Conservation (phyloP, 352 stramenopile species). For the Pythium aquatile region DNA sequence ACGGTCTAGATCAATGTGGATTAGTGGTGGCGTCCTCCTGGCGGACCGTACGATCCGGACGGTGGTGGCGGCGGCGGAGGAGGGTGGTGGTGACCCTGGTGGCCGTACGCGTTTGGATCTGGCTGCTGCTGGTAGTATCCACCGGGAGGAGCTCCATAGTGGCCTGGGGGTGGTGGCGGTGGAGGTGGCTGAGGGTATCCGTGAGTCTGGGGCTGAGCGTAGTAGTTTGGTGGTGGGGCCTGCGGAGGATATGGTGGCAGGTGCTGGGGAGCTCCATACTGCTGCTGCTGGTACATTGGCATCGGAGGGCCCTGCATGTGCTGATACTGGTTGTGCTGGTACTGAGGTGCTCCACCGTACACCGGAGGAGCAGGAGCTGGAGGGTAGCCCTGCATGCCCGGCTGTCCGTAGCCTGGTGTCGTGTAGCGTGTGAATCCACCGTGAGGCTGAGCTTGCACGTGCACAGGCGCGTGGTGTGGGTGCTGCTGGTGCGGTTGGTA, state of each 20-base stretch:
- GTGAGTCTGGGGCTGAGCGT: slow-evolving; percentile 13
- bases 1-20: background rate
- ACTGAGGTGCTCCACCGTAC: slow-evolving; percentile 17
- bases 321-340: slow-evolving; percentile 19
- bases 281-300: slow-evolving; percentile 18
- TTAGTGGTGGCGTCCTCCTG: slow-evolving; percentile 20
- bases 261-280: slow-evolving; percentile 16
- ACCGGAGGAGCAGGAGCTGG: slow-evolving; percentile 4
- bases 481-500: slow-evolving; percentile 17
- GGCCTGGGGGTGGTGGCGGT: slow-evolving; percentile 13
- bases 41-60: slow-evolving; percentile 16
- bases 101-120: slow-evolving; percentile 14
- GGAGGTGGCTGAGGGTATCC: slow-evolving; percentile 20
- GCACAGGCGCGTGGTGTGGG: background rate
- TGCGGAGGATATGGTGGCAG: slow-evolving; percentile 23
- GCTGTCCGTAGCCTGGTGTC: slow-evolving; percentile 24
- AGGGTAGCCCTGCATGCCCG: slow-evolving; percentile 12
- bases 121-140: slow-evolving; percentile 26
- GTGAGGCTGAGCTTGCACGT: slow-evolving; percentile 27
- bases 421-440: slow-evolving; percentile 32
- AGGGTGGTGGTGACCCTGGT: slow-evolving; percentile 16
- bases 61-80: slow-evolving; percentile 24
- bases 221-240: slow-evolving; percentile 24
- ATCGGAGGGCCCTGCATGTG: slow-evolving; percentile 18
- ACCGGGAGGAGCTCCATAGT: slow-evolving; percentile 17